Evolutionary conservation across 441 rosid species (phyloP).

Genomic region (Gossypium trilobum): DNA sequence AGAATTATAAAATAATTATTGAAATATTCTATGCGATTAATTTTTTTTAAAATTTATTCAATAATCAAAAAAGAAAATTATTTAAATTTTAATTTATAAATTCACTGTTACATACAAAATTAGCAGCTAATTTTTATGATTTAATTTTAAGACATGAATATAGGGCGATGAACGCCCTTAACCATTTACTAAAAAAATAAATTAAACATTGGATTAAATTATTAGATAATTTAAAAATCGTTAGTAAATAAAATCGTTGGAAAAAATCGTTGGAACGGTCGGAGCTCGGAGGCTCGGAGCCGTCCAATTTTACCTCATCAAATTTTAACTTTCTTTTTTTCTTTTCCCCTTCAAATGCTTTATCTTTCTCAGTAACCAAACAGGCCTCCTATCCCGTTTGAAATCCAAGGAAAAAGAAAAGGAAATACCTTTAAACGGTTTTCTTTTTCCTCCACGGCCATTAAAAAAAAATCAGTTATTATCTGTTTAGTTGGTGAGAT

Average conservation of each 20-base stretch:
- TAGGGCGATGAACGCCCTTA: fast-evolving
- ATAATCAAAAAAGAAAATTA: too few species aligned
- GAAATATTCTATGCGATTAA: too few species aligned
- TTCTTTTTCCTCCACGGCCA: neutral
- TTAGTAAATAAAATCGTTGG: neutral
- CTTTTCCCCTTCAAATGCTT: neutral
- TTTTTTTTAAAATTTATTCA: too few species aligned
- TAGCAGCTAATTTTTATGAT: too few species aligned
- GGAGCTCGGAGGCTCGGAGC: constrained; percentile 7
- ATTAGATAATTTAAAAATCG: too few species aligned
- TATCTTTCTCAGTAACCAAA: neutral
- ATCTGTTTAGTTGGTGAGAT: constrained; percentile 17
- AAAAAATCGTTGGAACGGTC: neutral
- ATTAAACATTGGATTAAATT: too few species aligned
- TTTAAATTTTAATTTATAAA: too few species aligned
- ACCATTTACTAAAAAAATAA: too few species aligned
- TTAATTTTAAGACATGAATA: too few species aligned
- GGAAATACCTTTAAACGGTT: neutral
- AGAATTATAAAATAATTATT: too few species aligned
- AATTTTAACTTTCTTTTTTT: too few species aligned
- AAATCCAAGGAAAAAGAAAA: neutral
- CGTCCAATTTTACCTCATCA: neutral
- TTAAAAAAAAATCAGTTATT: neutral
- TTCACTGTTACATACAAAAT: too few species aligned
- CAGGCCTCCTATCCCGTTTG: neutral